Evolutionary conservation across 192 early-diverging fungal species (phyloP), one percentile per base, ranked within the genome.

Genomic region (Phlyctochytrium bullatum): DNA sequence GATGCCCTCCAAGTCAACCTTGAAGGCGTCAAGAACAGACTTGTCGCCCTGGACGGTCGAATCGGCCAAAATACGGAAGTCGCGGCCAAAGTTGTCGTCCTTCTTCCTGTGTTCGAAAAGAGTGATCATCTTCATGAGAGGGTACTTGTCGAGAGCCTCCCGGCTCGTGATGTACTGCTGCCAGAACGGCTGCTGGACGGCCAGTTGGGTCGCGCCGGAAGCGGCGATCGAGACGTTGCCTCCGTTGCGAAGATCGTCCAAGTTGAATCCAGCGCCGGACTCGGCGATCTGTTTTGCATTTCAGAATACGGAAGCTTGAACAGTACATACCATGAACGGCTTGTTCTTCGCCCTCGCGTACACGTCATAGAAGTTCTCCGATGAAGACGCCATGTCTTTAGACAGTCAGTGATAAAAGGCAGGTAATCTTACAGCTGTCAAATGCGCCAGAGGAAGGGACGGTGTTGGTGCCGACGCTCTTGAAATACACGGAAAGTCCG

Each of bases 401-500:
- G n/a, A n/a, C n/a, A n/a, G n/a, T n/a, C n/a, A n/a, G n/a, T n/a
- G n/a, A n/a, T n/a, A n/a, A n/a, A n/a, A n/a, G n/a, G n/a, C n/a
- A n/a, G n/a, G n/a, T 14, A 47, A 14, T 47, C 40, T 47, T 20
- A 47, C 40, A 47, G 6, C 10, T 47, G 40, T 47, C 40, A 20
- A 47, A 47, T 20, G 20, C 6, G 6, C 40, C 40, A 47, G 40
- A 6, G 10, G 40, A 14, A 20, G 40, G 40, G 40, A 20, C 10
- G 6, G 6, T 6, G 40, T 47, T 47, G 10, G 6, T 6, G 40
- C 40, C 40, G 20, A 47, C 10, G 40, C 20, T 47, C 20, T 47
- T 6, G 40, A 47, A 47, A 59, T 72, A 72, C 2, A 72, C 32
- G 27, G 30, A 35, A 33, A 71, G 3, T 16, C 74, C 74, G n/a